phyloP scores from a whole-genome alignment of 441 rosid species.

The Pelargonium australe region DNA sequence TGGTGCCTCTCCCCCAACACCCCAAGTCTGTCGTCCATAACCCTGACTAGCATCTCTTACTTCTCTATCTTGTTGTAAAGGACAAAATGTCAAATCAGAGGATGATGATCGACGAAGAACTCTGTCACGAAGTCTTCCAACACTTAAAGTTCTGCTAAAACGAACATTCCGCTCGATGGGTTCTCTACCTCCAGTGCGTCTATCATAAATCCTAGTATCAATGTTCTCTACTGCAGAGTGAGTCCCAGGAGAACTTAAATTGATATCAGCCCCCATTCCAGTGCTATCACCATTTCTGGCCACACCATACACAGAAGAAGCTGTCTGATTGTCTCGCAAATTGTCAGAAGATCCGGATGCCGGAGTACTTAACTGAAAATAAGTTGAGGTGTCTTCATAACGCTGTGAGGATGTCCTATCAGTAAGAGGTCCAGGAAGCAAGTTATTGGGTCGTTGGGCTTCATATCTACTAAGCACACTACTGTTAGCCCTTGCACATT shows the following conservation, averaged over 20 bases:
- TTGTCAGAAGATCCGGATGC: conserved; percentile 22
- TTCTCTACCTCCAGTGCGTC: conserved; percentile 53
- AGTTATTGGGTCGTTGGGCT: conserved; percentile 25
- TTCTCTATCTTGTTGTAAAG: conserved; percentile 48
- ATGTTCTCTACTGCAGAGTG: conserved; percentile 36
- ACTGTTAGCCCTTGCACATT: conserved; percentile 29
- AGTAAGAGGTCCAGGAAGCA: conserved; percentile 14
- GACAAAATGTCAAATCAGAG: conserved; percentile 52
- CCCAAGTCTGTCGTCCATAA: conserved; percentile 30
- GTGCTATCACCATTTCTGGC: conserved; percentile 28
- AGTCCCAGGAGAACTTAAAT: conserved; percentile 33
- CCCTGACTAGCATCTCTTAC: conserved; percentile 38
- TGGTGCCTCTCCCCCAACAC: conserved; percentile 26
- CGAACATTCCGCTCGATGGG: conserved; percentile 73
- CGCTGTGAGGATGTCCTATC: conserved; percentile 8
- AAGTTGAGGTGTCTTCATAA: conserved; percentile 21
- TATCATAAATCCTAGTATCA: conserved; percentile 46
- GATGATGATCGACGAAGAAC: conserved; percentile 83
- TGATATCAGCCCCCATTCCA: conserved; percentile 32
- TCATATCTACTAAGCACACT: conserved; percentile 30
- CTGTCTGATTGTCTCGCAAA: conserved; percentile 15
- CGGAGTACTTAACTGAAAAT: conserved; percentile 16
- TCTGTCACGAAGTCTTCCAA: conserved; percentile 95
- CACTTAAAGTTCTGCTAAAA: conserved; percentile 89
- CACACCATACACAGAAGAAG: conserved; percentile 30